Evolutionary conservation across 257 asterid genomes (phyloP), one percentile per base, ranked within the genome.

Genomic region (Solanum gandarillasii): DNA sequence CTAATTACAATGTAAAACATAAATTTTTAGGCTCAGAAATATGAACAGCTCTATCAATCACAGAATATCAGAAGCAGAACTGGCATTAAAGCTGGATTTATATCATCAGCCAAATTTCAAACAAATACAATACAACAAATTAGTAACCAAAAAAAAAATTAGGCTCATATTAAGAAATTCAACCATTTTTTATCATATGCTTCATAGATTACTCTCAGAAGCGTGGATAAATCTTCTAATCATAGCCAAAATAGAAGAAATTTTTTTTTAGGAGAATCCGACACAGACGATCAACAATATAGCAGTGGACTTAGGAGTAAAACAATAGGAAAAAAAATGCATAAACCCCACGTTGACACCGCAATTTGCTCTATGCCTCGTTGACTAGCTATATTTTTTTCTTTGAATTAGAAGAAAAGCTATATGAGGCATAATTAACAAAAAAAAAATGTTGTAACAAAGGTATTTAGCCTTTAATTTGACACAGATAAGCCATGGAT

Each of bases 61-160:
- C 78, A 94, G 92, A 92, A 93, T 84, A 88, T 95, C 99, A 91
- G 99, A 95, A 95, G 99, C 98, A 95, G 98, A 97, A 97, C 98
- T 97, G 98, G 98, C 98, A 84, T 92, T 83, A 87, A 85, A 92
- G 94, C 97, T 98, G 95, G 95, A 76, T 27, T 6, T 87, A 21
- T 74, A 91, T 92, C 98, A 91, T 96, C 98, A 93, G 96, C 98
- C 92, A 1, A 83, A 9, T 14, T 12, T 4, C 5, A 7, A 27
- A 20, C 31, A 29, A 29, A 29, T 29, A 29, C 29, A 29, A 29
- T 21, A 48, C 14, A 2, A 12, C 36, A 34, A 73, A 43, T 12
- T 43, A 48, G 8, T 14, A 29, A 46, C 18, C 58, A 13, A 46
- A 46, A 4, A 4, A 1, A 0, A 55, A 5, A 12, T 6, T 71